Conservation (phyloP, 192 early-diverging fungal genomes). For the Backusella luteola region DNA sequence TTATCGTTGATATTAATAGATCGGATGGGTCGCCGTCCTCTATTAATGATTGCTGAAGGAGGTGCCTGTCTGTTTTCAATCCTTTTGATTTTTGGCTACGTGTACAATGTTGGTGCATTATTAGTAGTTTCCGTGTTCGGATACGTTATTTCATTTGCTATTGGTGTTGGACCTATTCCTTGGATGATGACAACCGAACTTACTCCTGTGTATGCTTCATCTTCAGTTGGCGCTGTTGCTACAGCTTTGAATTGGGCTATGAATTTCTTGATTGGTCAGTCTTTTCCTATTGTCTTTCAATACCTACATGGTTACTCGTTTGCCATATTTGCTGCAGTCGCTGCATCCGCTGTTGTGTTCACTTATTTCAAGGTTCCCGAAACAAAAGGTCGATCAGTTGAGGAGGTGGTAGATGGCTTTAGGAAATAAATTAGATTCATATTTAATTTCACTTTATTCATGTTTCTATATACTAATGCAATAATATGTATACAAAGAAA, state of each 20-base stretch:
- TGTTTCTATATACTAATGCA: not conserved
- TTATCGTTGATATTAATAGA: slow-evolving; percentile 62
- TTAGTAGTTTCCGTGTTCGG: slow-evolving; percentile 70
- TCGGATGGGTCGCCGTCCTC: slow-evolving; percentile 59
- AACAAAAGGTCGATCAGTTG: slow-evolving; percentile 54
- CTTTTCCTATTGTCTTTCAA: slow-evolving; percentile 30
- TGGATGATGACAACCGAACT: slow-evolving; percentile 79
- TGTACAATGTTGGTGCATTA: slow-evolving; percentile 47
- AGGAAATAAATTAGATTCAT: not conserved
- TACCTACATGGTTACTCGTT: slow-evolving; percentile 54
- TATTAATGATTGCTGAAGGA: slow-evolving; percentile 58
- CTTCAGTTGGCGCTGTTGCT: slow-evolving; percentile 66
- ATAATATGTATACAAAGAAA: not conserved
- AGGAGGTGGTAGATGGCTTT: slow-evolving; percentile 46
- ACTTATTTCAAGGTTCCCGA: slow-evolving; percentile 48
- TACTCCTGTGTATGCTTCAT: slow-evolving; percentile 70
- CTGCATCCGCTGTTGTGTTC: slow-evolving; percentile 24
- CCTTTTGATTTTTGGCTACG: slow-evolving; percentile 60
- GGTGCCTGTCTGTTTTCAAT: slow-evolving; percentile 63
- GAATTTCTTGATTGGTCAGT: slow-evolving; percentile 44
- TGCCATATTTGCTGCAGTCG: slow-evolving; percentile 8
- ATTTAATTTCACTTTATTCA: not conserved
- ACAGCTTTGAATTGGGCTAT: slow-evolving; percentile 69
- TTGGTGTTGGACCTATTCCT: slow-evolving; percentile 80
- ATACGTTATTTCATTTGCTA: slow-evolving; percentile 76